These are phyloP conservation scores for Termitomyces sp. DNA, from an alignment of 768 basidiomycete species.

Conservation along the genomic window DNA sequence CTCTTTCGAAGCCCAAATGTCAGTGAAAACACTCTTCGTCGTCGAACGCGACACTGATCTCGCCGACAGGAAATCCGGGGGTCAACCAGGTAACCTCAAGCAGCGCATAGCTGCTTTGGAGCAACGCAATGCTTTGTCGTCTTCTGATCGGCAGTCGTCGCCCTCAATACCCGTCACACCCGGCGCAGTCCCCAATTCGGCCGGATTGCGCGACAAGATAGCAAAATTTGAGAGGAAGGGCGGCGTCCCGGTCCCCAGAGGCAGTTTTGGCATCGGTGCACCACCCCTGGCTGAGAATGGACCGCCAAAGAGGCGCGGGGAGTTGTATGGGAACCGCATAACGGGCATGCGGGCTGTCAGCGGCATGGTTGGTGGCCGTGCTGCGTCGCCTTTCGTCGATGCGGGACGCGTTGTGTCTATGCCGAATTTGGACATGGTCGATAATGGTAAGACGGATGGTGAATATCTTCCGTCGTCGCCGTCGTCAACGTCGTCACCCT, in stretches of 20 bases:
- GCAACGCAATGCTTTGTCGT: conserved; percentile 40
- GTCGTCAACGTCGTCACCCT: conserved; percentile 23
- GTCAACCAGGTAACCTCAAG: conserved; percentile 54
- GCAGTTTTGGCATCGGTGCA: conserved; percentile 65
- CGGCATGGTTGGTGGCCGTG: conserved; percentile 15
- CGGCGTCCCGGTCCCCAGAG: conserved; percentile 68
- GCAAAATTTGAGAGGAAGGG: conserved; percentile 79
- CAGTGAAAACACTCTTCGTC: conserved; percentile 7
- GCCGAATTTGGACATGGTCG: conserved; percentile 9
- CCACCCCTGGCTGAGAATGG: conserved; percentile 48
- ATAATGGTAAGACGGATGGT: conserved; percentile 17
- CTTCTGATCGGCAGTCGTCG: conserved; percentile 19
- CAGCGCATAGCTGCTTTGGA: conserved; percentile 82
- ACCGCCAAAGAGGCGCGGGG: conserved; percentile 48
- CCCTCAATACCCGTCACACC: conserved; percentile 14
- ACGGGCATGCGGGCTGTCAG: conserved; percentile 32
- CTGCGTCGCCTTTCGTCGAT: conserved; percentile 17
- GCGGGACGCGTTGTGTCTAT: conserved; percentile 26
- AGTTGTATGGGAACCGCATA: conserved; percentile 74
- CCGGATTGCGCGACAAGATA: conserved; percentile 58
- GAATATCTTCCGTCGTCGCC: conserved; percentile 22
- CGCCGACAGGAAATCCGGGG: conserved; percentile 19
- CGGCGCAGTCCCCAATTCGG: conserved; percentile 20
- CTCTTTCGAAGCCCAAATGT: conserved; percentile 12
- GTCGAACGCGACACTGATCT: conserved; percentile 2